phyloP scores from a whole-genome alignment of 163 green algal genomes.

The Scenedesmus sp. region DNA sequence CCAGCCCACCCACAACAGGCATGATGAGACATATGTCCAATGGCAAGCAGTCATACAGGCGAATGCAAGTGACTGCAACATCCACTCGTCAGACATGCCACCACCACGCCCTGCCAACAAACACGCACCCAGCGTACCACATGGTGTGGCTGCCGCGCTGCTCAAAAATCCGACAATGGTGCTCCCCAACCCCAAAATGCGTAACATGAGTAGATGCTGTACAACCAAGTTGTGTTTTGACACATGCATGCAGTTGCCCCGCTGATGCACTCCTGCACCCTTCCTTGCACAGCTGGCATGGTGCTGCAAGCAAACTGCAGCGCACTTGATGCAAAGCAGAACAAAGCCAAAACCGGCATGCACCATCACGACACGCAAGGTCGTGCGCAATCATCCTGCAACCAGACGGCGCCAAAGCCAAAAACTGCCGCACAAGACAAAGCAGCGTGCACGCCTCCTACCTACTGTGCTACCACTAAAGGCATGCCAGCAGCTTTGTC shows the following conservation, averaged over 20 bases:
- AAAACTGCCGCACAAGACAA: not conserved
- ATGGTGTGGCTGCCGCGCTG: not conserved
- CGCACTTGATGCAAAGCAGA: not conserved
- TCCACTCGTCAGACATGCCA: not conserved
- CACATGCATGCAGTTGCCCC: not conserved
- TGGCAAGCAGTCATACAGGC: not conserved
- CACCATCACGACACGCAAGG: not conserved
- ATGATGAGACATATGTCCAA: not conserved
- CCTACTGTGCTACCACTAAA: not conserved
- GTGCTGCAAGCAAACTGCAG: not conserved
- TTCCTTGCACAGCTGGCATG: not conserved
- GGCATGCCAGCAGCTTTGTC: not conserved
- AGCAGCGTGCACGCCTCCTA: not conserved
- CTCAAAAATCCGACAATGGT: conserved; percentile 4
- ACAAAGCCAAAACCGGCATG: conserved; percentile 1
- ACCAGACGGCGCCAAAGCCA: not conserved
- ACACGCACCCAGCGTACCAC: not conserved
- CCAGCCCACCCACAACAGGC: not conserved
- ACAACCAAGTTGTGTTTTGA: not conserved
- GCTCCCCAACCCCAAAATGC: not conserved
- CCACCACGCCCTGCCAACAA: not conserved
- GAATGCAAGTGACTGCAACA: not conserved
- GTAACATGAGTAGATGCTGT: not conserved
- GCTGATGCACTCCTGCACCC: not conserved
- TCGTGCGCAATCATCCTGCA: not conserved